phyloP scores from a whole-genome alignment of 1,284 basidiomycete genomes.

The Ganoderma multipileum region DNA sequence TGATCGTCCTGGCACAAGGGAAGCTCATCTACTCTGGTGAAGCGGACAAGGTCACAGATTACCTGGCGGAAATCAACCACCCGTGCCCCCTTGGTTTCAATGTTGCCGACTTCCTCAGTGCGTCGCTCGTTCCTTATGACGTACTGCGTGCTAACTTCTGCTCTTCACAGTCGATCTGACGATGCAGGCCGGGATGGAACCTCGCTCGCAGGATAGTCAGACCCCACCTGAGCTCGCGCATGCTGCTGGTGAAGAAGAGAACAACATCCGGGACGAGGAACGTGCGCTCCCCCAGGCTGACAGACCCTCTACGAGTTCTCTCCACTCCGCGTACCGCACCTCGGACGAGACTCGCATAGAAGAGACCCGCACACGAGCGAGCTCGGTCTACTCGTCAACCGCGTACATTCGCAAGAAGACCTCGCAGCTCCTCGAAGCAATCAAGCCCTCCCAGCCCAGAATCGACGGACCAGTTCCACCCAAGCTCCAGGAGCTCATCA shows the following conservation, averaged over 20 bases:
- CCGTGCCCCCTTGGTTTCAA: conserved; percentile 96
- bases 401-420: conserved; percentile 78
- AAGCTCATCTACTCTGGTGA: conserved; percentile 87
- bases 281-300: conserved; percentile 45
- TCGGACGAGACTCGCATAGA: conserved; percentile 24
- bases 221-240: conserved; percentile 43
- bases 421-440: conserved; percentile 75
- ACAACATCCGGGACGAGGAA: conserved; percentile 69
- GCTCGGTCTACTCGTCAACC: conserved; percentile 54
- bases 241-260: conserved; percentile 43
- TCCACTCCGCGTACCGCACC: conserved; percentile 39
- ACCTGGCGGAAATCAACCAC: conserved; percentile 82
- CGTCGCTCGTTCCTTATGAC: no score
- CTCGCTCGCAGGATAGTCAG: conserved; percentile 46
- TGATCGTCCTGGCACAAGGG: conserved; percentile 87
- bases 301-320: conserved; percentile 43
- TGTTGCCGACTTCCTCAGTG: conserved; percentile 94
- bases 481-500: conserved; percentile 78
- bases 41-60: conserved; percentile 75
- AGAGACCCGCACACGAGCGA: conserved; percentile 56
- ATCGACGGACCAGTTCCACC: conserved; percentile 58
- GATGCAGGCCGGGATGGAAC: conserved; percentile 71
- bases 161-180: conserved; percentile 78
- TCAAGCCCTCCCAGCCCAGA: conserved; percentile 50
- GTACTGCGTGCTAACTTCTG: conserved; percentile 9